Conservation (phyloP, 352 stramenopile genomes). For the Pythium phragmiticola region DNA sequence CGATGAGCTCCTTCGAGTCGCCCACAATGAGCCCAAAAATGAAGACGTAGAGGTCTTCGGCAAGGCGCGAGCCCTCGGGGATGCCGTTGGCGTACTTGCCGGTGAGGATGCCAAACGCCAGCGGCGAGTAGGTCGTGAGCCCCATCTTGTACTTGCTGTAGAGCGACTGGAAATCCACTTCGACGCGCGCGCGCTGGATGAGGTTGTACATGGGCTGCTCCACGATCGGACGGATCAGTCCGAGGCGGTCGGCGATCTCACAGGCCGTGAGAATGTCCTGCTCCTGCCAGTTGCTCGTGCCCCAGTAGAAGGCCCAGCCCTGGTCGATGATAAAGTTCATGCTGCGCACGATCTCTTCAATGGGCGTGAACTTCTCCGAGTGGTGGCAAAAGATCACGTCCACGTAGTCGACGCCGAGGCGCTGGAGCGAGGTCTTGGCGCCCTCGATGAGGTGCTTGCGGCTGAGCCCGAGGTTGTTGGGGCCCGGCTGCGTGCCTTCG, state of each 20-base stretch:
- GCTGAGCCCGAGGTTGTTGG: slow-evolving; percentile 34
- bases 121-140: slow-evolving; percentile 44
- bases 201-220: slow-evolving; percentile 66
- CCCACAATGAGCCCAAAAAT: slow-evolving; percentile 20
- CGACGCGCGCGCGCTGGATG: slow-evolving; percentile 41
- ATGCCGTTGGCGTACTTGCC: slow-evolving; percentile 56
- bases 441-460: slow-evolving; percentile 56
- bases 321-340: slow-evolving; percentile 49
- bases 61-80: slow-evolving; percentile 28
- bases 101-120: slow-evolving; percentile 50
- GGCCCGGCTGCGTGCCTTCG: slow-evolving; percentile 25
- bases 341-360: slow-evolving; percentile 46
- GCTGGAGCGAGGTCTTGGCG: slow-evolving; percentile 42
- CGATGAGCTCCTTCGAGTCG: slow-evolving; percentile 17
- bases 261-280: slow-evolving; percentile 51
- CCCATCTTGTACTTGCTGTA: slow-evolving; percentile 45
- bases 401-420: slow-evolving; percentile 44
- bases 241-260: slow-evolving; percentile 32
- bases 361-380: slow-evolving; percentile 31
- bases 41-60: slow-evolving; percentile 26
- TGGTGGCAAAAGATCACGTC: slow-evolving; percentile 47
- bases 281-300: slow-evolving; percentile 48
- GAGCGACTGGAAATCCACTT: slow-evolving; percentile 42
- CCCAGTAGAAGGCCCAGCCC: slow-evolving; percentile 31
- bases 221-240: slow-evolving; percentile 32